Evolutionary conservation across 331 rosid genomes (phyloP).

Genomic region (Ulmus americana): DNA sequence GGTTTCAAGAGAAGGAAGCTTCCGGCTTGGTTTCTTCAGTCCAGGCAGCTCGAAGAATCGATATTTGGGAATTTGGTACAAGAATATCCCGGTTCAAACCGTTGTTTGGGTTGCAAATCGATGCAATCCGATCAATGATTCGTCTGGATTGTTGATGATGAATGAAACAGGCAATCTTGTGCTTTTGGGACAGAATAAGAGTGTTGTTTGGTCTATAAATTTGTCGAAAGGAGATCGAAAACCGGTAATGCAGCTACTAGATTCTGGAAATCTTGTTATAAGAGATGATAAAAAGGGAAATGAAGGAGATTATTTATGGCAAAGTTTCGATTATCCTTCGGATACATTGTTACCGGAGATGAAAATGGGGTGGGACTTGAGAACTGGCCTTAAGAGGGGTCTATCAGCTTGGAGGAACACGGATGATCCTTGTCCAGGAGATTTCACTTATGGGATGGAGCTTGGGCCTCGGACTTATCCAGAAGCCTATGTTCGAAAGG

Average conservation of each 20-base stretch:
- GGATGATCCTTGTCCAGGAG: neutral
- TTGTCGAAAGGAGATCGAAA: conserved; percentile 17
- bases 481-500: no score
- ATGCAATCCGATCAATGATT: conserved; percentile 36
- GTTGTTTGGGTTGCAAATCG: conserved; percentile 57
- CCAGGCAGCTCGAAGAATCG: conserved; percentile 34
- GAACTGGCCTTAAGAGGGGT: conserved; percentile 8
- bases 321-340: conserved; percentile 38
- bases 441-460: neutral
- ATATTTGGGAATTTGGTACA: conserved; percentile 55
- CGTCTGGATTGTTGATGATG: conserved; percentile 31
- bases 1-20: conserved; percentile 40
- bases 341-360: conserved; percentile 35
- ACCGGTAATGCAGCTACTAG: conserved; percentile 33
- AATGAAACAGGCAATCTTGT: conserved; percentile 30
- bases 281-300: conserved; percentile 15
- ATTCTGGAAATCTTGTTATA: conserved; percentile 43
- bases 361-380: conserved; percentile 43
- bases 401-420: conserved; percentile 11
- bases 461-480: neutral
- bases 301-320: conserved; percentile 27
- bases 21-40: conserved; percentile 43
- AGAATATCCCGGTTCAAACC: conserved; percentile 30
- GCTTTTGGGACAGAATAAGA: conserved; percentile 25
- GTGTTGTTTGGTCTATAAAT: conserved; percentile 32